Evolutionary conservation across 257 asterid species (phyloP), one percentile per base, ranked within the genome.

Genomic region (Plantago major): DNA sequence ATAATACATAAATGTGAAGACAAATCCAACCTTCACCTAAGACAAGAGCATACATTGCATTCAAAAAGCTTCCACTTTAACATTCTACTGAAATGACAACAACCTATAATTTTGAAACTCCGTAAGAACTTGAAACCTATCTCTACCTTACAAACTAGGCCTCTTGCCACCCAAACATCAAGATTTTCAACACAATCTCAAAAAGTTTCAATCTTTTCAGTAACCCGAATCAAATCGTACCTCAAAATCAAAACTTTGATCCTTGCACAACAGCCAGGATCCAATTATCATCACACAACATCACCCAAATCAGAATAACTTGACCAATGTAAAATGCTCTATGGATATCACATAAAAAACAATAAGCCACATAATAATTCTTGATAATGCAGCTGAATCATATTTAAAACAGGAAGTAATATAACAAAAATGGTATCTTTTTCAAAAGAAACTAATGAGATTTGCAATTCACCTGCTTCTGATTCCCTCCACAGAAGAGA

Each of bases 371-470:
- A 33, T 33, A 5, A 30, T 30, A 30, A 30, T 62, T 51, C 74
- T 67, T 2, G 69, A 73, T 62, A 67, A 64, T 60, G 59, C 75
- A 69, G 60, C 46, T 11, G 33, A 65, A 2, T 60, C 61, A 60
- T 45, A 65, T 56, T 19, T 47, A 16, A 73, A 19, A 17, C 59
- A 63, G 55, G 11, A 44, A 40, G 22, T 19, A 13, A 56, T 54
- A 30, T 18, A 54, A 61, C 15, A 44, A 54, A 26, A 53, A 55
- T 18, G 44, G 22, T 22, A 22, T 22, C 26, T 22, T 22, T 67
- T 47, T 50, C 56, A 3, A 11, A 52, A 52, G 38, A 52, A 52
- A 68, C 72, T 73, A 74, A 45, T 60, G 71, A 68, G 67, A 63
- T 60, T 65, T 49, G 64, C 81, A 66, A 51, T 14, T 11, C 3